phyloP scores from a whole-genome alignment of 345 rosid species.

The Aquilaria malaccensis region DNA sequence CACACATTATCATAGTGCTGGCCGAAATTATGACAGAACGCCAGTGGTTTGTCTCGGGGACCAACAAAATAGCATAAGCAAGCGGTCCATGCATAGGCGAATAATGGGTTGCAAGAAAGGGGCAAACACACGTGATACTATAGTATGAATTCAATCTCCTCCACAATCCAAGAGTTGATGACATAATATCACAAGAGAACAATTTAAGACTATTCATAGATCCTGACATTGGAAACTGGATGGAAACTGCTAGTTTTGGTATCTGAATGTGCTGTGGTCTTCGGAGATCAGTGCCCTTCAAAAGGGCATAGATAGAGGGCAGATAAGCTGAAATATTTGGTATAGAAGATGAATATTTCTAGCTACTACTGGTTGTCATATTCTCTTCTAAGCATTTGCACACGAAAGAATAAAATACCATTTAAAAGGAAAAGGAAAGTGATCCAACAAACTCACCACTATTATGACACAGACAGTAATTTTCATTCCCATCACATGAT shows the following conservation, averaged over 20 bases:
- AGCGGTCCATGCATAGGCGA: conserved; percentile 28
- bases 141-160: conserved; percentile 20
- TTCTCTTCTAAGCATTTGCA: conserved; percentile 14
- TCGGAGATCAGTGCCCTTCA: background rate
- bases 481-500: conserved; percentile 67
- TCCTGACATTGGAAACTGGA: too few species aligned
- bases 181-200: conserved; percentile 2
- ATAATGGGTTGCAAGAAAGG: conserved; percentile 19
- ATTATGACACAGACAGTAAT: conserved; percentile 53
- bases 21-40: conserved; percentile 48
- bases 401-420: conserved; percentile 6
- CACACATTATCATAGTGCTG: conserved; percentile 52
- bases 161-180: conserved; percentile 10
- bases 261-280: background rate
- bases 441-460: conserved; percentile 41
- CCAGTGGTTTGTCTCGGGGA: conserved; percentile 48
- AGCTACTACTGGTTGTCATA: conserved; percentile 9
- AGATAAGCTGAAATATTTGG: conserved; percentile 11
- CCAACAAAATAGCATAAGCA: conserved; percentile 27
- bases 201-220: background rate
- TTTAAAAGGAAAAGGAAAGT: conserved; percentile 13
- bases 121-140: conserved; percentile 17
- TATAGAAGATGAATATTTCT: conserved; percentile 15
- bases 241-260: too few species aligned
- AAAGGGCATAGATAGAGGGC: conserved; percentile 1